Evolutionary conservation across 495 filamentous ascomycete species (phyloP), one percentile per base, ranked within the genome.

Genomic region (Sordaria brevicollis): DNA sequence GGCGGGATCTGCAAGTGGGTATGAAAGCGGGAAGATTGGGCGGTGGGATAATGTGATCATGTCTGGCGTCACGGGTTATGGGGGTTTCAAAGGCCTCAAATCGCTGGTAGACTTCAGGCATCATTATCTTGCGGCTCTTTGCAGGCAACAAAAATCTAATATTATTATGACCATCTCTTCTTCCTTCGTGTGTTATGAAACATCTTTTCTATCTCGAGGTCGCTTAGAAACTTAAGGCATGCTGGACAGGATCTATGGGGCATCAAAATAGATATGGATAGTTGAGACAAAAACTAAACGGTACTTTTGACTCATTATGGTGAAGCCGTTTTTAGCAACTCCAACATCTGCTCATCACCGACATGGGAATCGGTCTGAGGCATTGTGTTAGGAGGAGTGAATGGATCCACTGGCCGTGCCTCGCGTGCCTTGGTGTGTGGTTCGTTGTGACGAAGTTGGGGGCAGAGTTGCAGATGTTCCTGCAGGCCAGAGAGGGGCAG

Each of bases 41-140:
- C 72, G 74, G 73, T 68, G 75, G 72, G 76, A 75, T 75, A 74
- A 67, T 74, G 72, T 35, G 49, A 29, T 29, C 49, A 57, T 57
- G 74, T 74, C 68, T 75, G 76, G 77, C 72, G 77, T 79, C 76
- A 69, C 75, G 76, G 77, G 70, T 74, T 75, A 74, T 70, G 71
- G 76, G 77, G 65, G 73, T 72, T 65, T 39, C 68, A 71, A 70
- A 70, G 70, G 74, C 71, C 69, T 71, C 71, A 38, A 57, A 57
- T 65, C 70, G 71, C 74, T 66, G 75, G 68, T 76, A 77, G 74
- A 77, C 71, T 71, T 74, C 74, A 71, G 76, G 78, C 74, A 68
- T 39, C 68, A 68, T 77, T 73, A 75, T 76, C 74, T 75, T 71
- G 71, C 73, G 72, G 70, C 69, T 75, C 76, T 76, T 67, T 71